Evolutionary conservation across 1,139 yeast species (phyloP), one percentile per base, ranked within the genome.

Genomic region (Petasospora fabianii): DNA sequence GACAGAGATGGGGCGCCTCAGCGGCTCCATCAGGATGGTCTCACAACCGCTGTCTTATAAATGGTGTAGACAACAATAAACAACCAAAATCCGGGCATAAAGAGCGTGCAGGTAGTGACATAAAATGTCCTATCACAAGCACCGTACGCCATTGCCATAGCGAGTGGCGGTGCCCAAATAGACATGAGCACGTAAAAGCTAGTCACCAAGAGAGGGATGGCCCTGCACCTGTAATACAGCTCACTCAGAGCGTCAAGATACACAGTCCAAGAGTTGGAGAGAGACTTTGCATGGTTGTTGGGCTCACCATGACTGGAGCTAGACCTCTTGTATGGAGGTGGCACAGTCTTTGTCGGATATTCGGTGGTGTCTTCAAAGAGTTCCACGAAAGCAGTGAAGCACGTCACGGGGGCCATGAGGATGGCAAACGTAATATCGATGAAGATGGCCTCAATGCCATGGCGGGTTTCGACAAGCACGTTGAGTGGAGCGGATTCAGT

Each of bases 321-420:
- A n/a, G n/a, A n/a, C n/a, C n/a, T n/a, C 15, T 18, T 20, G 9
- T 10, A 8, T 20, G 22, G 10, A 8, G 22, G 22, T 20, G 22
- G 9, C 22, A 20, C 10, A 7, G 9, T 20, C 10, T 8, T 20
- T 32, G 35, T 12, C 4, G 39, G 36, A 12, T 39, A 35, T 29
- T 38, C 41, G 3, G 38, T 38, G 2, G 42, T 34, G 18, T 38
- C 41, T 13, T 29, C 22, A 16, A 38, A 38, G 7, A 38, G 21
- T 7, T 28, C 38, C 8, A 38, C 9, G 9, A 31, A 12, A 2
- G 42, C 35, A 21, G 30, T 14, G 8, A 12, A 10, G 12, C 22
- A 20, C 5, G 29, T 31, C 8, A 31, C 36, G 3, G 42, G 38
- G 11, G 34, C 34, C 30, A 34, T 31, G 10, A 38, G 35, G 15